phyloP scores from a whole-genome alignment of 2,329 filamentous ascomycete genomes.

The Epichloe elymi region DNA sequence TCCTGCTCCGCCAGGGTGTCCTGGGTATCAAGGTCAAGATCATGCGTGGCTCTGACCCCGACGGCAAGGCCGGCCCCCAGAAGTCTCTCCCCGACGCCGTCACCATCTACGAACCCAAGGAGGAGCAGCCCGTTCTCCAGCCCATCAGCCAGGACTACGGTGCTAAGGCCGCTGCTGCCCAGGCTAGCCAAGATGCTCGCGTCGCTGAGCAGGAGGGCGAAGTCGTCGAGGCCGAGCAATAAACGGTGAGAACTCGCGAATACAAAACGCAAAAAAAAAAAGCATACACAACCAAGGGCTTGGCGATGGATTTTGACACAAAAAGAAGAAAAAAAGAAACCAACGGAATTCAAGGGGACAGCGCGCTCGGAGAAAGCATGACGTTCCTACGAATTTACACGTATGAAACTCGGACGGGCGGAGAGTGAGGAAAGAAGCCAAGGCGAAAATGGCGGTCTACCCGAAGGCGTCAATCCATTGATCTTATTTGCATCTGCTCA shows the following conservation, averaged over 20 bases:
- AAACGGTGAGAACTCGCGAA: constrained; percentile 13
- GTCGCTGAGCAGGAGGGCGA: constrained; percentile 45
- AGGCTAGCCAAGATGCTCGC: constrained; percentile 49
- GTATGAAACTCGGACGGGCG: neutral
- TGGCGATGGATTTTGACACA: constrained; percentile 10
- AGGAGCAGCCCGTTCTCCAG: constrained; percentile 90
- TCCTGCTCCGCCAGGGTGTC: constrained; percentile 98
- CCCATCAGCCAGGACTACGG: constrained; percentile 98
- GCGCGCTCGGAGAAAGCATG: neutral
- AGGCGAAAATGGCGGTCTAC: constrained; percentile 21
- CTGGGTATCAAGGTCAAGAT: constrained; percentile 99
- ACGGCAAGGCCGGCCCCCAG: constrained; percentile 95
- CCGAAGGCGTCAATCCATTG: constrained; percentile 28
- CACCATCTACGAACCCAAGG: constrained; percentile 99
- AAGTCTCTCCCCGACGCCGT: constrained; percentile 97
- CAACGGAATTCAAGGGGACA: neutral
- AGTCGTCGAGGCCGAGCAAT: constrained; percentile 33
- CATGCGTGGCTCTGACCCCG: constrained; percentile 98
- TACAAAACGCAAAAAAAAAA: neutral
- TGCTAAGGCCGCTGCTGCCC: constrained; percentile 68
- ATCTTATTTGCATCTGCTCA: constrained; percentile 27
- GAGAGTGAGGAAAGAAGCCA: constrained; percentile 8
- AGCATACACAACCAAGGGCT: constrained; percentile 6
- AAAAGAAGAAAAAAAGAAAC: constrained; percentile 3
- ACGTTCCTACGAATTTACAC: neutral